A percentile compares a stretch with the other conserved stretches of the same genome.
Conservation (phyloP, 768 basidiomycete genomes). For the Russula virescens region DNA sequence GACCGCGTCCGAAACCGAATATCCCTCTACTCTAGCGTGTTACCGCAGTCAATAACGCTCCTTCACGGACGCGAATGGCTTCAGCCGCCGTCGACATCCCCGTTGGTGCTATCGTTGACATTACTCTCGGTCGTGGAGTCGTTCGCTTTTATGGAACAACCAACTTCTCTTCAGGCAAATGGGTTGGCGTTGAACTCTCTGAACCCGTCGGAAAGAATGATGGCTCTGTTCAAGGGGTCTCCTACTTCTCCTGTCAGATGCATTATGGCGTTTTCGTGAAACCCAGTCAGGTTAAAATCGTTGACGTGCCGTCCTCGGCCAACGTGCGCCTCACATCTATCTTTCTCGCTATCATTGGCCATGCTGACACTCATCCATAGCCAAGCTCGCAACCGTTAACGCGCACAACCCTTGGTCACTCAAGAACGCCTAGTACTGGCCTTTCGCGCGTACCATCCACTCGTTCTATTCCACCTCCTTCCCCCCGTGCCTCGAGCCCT, state of each 20-base stretch:
- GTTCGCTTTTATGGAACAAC: constrained; percentile 85
- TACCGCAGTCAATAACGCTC: too few species aligned
- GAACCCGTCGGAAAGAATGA: constrained; percentile 93
- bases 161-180: constrained; percentile 81
- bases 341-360: neutral
- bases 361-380: constrained; percentile 5
- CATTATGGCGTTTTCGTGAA: constrained; percentile 86
- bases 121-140: constrained; percentile 74
- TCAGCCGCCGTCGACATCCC: constrained; percentile 37
- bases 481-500: constrained; percentile 19
- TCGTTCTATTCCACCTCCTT: constrained; percentile 20
- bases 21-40: too few species aligned
- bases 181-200: constrained; percentile 89
- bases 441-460: constrained; percentile 17
- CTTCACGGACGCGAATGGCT: constrained; percentile 7
- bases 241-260: constrained; percentile 77
- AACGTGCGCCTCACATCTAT: constrained; percentile 3
- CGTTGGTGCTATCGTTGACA: constrained; percentile 72
- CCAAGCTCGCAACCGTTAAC: constrained; percentile 2
- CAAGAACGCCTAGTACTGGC: constrained; percentile 16
- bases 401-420: constrained; percentile 10
- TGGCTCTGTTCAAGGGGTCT: constrained; percentile 70
- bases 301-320: constrained; percentile 24
- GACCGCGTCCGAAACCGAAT: neutral
- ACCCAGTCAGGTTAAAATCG: constrained; percentile 71